These are phyloP conservation scores for Firmiana major DNA, from an alignment of 345 rosid species.

Conservation along the genomic window DNA sequence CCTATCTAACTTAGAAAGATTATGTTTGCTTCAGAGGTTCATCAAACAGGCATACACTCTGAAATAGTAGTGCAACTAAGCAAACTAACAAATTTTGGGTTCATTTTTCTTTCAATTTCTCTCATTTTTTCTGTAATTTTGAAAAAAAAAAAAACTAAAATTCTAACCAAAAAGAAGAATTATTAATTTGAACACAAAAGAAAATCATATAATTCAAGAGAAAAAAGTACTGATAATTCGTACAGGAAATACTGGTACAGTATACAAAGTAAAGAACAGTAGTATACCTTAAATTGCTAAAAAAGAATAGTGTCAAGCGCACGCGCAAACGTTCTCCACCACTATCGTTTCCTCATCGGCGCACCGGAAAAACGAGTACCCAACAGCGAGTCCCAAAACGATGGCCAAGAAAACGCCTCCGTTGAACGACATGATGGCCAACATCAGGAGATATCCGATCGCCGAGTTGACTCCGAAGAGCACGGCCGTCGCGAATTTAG, in stretches of 20 bases:
- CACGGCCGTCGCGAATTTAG: constrained; percentile 36
- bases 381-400: constrained; percentile 59
- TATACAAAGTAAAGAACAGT: neutral
- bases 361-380: constrained; percentile 52
- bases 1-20: too few species aligned
- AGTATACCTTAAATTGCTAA: neutral
- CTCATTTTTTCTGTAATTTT: too few species aligned
- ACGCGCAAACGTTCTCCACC: constrained; percentile 52
- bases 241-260: neutral
- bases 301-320: constrained; percentile 35
- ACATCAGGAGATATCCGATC: constrained; percentile 77
- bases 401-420: constrained; percentile 77
- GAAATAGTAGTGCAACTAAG: too few species aligned
- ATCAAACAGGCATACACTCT: too few species aligned
- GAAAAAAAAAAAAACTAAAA: too few species aligned
- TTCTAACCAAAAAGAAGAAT: neutral
- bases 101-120: too few species aligned
- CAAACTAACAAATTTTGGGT: too few species aligned
- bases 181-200: neutral
- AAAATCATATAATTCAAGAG: neutral
- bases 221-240: neutral
- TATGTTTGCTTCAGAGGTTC: too few species aligned
- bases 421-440: constrained; percentile 81
- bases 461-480: constrained; percentile 66
- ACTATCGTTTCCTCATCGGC: constrained; percentile 25